These are phyloP conservation scores for Raffaelea ambrosiae DNA, from an alignment of 2,329 filamentous ascomycete species.

Conservation along the genomic window DNA sequence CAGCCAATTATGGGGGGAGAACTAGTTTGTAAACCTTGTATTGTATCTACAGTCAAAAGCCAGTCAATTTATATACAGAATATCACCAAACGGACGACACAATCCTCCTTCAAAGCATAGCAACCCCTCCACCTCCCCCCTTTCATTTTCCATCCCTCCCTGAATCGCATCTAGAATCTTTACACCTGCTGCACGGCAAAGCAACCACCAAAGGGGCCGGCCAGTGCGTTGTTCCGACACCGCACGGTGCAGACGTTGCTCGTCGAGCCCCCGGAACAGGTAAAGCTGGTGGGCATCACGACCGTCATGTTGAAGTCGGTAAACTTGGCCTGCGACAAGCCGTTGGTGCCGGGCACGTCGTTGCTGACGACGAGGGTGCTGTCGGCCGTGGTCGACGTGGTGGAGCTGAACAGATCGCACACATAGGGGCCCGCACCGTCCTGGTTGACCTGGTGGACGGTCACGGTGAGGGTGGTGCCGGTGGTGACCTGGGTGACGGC, in stretches of 20 bases:
- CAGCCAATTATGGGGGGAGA: too few relatives aligned
- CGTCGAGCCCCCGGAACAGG: background rate
- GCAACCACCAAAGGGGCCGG: conserved; percentile 6
- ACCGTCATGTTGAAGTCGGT: conserved; percentile 7
- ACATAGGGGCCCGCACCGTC: conserved; percentile 2
- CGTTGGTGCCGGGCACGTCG: conserved; percentile 4
- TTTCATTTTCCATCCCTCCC: too few relatives aligned
- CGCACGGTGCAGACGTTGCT: conserved; percentile 4
- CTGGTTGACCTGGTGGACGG: conserved; percentile 5
- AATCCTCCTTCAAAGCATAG: too few relatives aligned
- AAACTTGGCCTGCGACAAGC: conserved; percentile 4
- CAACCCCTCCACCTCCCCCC: too few relatives aligned
- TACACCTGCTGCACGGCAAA: conserved; percentile 1
- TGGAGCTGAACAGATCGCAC: conserved; percentile 2
- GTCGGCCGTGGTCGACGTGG: background rate
- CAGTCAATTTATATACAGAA: too few relatives aligned
- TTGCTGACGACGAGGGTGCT: conserved; percentile 1
- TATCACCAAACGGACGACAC: too few relatives aligned
- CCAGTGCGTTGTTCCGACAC: conserved; percentile 1
- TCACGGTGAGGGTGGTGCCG: conserved; percentile 4
- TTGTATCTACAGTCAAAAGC: too few relatives aligned
- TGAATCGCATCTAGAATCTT: too few relatives aligned
- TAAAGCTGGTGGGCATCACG: conserved; percentile 2
- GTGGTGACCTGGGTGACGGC: background rate
- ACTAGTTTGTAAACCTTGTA: too few relatives aligned